Percentiles rank a stretch among this genome's conserved stretches.
These are phyloP conservation scores for Ceratocystis albifundus DNA, from an alignment of 2,329 filamentous ascomycete species.

Conservation along the genomic window DNA sequence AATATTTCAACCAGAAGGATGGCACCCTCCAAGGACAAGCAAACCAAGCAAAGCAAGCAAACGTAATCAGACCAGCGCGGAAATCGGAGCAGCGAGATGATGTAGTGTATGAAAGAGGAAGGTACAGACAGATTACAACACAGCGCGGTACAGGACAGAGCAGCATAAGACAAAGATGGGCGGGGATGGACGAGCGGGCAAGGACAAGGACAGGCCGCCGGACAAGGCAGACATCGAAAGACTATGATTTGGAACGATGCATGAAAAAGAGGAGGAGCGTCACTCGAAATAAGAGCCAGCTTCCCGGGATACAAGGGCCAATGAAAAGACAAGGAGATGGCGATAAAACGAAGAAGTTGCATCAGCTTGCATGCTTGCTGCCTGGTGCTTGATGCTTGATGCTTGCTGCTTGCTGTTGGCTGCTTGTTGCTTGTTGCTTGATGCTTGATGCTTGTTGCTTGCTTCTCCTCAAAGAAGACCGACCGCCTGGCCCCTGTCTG, in stretches of 20 bases:
- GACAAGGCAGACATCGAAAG: not conserved
- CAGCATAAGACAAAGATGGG: not conserved
- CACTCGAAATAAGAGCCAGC: not conserved
- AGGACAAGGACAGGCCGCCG: not conserved
- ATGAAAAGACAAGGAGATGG: not conserved
- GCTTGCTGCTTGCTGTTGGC: too few relatives aligned
- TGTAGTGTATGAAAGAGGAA: not conserved
- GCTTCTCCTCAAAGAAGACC: too few relatives aligned
- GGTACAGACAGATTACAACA: not conserved
- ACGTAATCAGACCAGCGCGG: not conserved
- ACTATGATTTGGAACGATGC: not conserved
- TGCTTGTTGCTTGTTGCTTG: too few relatives aligned
- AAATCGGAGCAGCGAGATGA: not conserved
- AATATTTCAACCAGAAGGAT: not conserved
- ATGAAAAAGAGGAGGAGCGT: not conserved
- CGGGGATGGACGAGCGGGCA: not conserved
- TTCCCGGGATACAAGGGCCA: not conserved
- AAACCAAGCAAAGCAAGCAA: conserved; percentile 7
- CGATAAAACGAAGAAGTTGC: not conserved
- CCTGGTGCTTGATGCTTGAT: too few relatives aligned
- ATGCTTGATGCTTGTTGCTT: too few relatives aligned
- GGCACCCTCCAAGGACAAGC: not conserved
- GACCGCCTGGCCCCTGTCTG: too few relatives aligned
- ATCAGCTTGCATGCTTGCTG: too few relatives aligned
- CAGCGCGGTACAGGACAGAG: not conserved